Evolutionary conservation across 768 basidiomycete genomes (phyloP).

Genomic region (Trametes maxima): DNA sequence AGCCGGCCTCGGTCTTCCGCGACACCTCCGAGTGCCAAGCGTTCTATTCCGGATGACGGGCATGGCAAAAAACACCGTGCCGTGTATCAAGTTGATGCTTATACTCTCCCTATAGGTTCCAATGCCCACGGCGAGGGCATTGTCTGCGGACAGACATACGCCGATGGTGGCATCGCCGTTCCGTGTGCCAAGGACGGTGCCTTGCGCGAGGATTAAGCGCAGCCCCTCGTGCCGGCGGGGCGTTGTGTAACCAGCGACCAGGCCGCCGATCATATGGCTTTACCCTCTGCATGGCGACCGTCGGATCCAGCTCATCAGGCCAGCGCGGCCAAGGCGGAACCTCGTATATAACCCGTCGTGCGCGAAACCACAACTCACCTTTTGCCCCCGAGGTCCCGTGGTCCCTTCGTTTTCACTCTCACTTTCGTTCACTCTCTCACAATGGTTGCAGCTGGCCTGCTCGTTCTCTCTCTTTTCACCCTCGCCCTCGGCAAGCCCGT

Average conservation of each 20-base stretch:
- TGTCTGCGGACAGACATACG: background rate
- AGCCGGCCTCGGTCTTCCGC: too few relatives aligned
- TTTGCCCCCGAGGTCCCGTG: conserved; percentile 23
- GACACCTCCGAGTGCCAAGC: too few relatives aligned
- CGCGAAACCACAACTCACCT: conserved; percentile 1
- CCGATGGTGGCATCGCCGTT: background rate
- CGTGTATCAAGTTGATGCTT: too few relatives aligned
- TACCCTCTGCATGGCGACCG: conserved; percentile 17
- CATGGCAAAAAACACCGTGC: too few relatives aligned
- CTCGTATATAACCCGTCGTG: conserved; percentile 6
- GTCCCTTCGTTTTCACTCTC: conserved; percentile 20
- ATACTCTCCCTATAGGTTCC: too few relatives aligned
- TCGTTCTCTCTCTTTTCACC: conserved; percentile 28
- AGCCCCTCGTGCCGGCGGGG: conserved; percentile 5
- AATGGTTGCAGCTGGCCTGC: conserved; percentile 25
- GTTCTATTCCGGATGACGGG: too few relatives aligned
- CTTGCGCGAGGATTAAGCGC: conserved; percentile 11
- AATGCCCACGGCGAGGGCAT: too few relatives aligned
- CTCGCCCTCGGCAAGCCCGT: conserved; percentile 28
- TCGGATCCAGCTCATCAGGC: conserved; percentile 3
- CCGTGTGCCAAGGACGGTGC: conserved; percentile 19
- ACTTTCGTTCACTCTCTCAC: conserved; percentile 18
- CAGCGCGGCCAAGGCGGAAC: background rate
- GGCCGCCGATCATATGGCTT: conserved; percentile 18
- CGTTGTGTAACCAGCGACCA: conserved; percentile 13